Base-by-base conservation (phyloP, 345 rosid genomes). In the Limnanthes douglasii region DNA sequence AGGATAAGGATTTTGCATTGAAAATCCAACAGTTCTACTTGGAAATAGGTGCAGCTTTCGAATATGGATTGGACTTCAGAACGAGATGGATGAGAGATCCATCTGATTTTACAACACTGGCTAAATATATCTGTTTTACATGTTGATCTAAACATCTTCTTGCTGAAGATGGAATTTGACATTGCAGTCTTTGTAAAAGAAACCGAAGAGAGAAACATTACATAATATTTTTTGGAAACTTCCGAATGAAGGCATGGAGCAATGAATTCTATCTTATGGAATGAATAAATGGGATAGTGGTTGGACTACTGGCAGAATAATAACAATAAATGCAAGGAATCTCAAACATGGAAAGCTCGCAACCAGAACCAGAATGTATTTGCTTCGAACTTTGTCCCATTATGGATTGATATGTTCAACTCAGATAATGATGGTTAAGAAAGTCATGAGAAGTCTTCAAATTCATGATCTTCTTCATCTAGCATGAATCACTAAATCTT, bases 61-160 rank as follows among this genome's bases (percentile, higher is more conserved):
- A 85, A 78, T 65, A 93, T 15, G 96, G 99, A 39, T 73, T 74
- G 65, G 99, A 85, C 59, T 92, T 92, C 49, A 73, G 90, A 58
- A 56, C 84, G 11, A 67, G 93, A 57, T 92, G 96, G 99, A 85
- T 85, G 96, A 85, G 93, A 56, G 21, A 85, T 60, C 51, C 71
- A 9, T 34, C 67, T 15, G 64, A 73, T 32, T 51, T 92, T 46
- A 64, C 83, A 3, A 64, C 81, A 4, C 34, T 66, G 70, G 48
- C 72, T 19, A 73, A 88, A 51, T n/a, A 81, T 96, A 41, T 73
- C 73, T 26, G 54, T 81, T 37, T 48, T 92, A 32, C 96, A 93
- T 13, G 86, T 85, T 41, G 99, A 92, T 69, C 60, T 85, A 31
- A 92, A 92, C 32, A 68, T 56, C 42, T 81, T 66, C 42, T 24